Evolutionary conservation across 2,329 filamentous ascomycete species (phyloP).

Genomic region (Colletotrichum australisinense): DNA sequence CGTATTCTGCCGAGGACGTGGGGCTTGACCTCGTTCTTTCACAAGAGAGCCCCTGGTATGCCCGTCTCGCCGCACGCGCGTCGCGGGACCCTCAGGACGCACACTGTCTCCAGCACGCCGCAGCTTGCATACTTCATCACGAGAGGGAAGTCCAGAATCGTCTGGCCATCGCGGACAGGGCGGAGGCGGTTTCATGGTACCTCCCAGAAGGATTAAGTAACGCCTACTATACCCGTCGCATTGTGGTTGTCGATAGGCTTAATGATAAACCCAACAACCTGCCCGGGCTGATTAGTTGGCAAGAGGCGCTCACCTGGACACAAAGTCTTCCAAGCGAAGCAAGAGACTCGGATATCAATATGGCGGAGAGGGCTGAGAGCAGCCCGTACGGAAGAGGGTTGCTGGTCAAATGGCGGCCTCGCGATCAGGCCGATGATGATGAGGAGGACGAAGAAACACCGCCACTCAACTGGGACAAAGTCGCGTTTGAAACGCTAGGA

Average conservation of each 20-base stretch:
- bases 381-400: not conserved
- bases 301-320: not conserved
- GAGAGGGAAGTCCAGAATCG: constrained; percentile 1
- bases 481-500: not conserved
- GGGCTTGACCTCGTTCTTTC: not conserved
- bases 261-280: not conserved
- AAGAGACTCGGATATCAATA: not conserved
- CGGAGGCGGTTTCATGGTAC: not conserved
- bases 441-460: not conserved
- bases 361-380: not conserved
- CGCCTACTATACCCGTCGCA: not conserved
- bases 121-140: constrained; percentile 2
- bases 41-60: not conserved
- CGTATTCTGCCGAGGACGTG: not conserved
- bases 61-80: not conserved
- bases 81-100: not conserved
- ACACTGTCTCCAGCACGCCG: not conserved
- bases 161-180: not conserved
- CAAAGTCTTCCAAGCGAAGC: not conserved
- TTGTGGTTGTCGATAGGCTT: not conserved
- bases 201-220: not conserved
- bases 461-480: not conserved
- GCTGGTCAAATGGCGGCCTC: not conserved
- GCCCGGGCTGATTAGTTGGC: not conserved
- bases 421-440: not conserved